Base-by-base conservation (phyloP, 257 asterid species). In the Cynanchum wilfordii region DNA sequence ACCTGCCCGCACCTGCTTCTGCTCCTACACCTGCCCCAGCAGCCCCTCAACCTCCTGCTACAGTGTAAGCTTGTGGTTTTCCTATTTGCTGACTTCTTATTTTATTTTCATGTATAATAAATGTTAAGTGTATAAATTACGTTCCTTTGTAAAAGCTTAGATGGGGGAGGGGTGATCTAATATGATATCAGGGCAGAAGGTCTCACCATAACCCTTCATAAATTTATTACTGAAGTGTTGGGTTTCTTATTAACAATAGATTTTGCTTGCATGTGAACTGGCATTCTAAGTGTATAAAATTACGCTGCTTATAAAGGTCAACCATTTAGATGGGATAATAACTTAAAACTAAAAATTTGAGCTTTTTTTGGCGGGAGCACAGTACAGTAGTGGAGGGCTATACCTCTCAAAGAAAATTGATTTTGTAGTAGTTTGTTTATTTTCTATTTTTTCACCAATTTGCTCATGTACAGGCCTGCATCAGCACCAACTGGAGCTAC, bases 391-490 rank as follows among this genome's bases (percentile, higher is more conserved):
- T 17, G 20, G 20, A 22, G 51, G 45, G 22, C 22, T 12, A 51
- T 62, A 62, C 8, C 10, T 5, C 58, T 17, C 55, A 50, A 50
- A 19, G 25, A 1, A 60, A 22, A 13, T 22, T 64, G 69, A 22
- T 54, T 17, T 42, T 10, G 11, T 30, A 17, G 58, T 40, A 54
- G 33, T 4, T 47, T 3, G 1, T 0, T 54, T 5, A 1, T 20
- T 16, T 19, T 38, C 8, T 65, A 20, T 65, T 5, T 19, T 36
- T 38, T n/a, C 17, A 45, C 12, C 2, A 45, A 76, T 68, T 72
- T 72, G 57, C 52, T 64, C 25, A 60, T 33, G 69, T 36, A 16
- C 71, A 83, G 88, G 69, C 81, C 87, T 80, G 75, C 52, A 7
- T 80, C 86, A 24, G 83, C 69, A 2, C 79, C 85, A 7, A 47